Conservation (phyloP, 805 yeast genomes). For the Metschnikowia matae region DNA sequence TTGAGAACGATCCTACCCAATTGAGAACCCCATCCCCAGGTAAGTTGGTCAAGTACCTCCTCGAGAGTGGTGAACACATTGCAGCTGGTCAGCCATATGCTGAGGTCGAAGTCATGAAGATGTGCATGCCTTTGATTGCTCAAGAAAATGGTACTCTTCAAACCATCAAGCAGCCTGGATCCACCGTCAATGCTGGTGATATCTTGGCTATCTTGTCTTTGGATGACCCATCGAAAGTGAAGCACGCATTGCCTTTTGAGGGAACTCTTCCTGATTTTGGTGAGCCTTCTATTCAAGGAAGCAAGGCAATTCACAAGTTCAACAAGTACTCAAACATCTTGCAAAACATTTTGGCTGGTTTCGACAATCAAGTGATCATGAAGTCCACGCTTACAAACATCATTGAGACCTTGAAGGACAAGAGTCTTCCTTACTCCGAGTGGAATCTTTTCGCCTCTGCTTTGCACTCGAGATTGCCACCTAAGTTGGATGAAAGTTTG, state of each 20-base stretch:
- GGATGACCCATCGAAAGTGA: conserved; percentile 96
- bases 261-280: conserved; percentile 92
- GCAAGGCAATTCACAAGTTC: conserved; percentile 78
- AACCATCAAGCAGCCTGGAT: conserved; percentile 94
- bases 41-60: conserved; percentile 87
- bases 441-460: conserved; percentile 88
- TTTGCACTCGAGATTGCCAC: conserved; percentile 84
- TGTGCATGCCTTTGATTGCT: conserved; percentile 97
- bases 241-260: conserved; percentile 92
- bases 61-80: conserved; percentile 94
- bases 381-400: conserved; percentile 71
- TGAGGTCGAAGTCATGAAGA: conserved; percentile 99
- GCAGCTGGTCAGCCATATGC: conserved; percentile 91
- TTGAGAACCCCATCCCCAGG: conserved; percentile 99
- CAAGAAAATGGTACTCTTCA: conserved; percentile 92
- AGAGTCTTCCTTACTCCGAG: conserved; percentile 86
- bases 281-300: conserved; percentile 74
- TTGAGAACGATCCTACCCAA: conserved; percentile 97
- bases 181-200: conserved; percentile 96
- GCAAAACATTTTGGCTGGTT: conserved; percentile 81
- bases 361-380: conserved; percentile 94
- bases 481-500: conserved; percentile 66
- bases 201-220: conserved; percentile 89
- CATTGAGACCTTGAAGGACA: conserved; percentile 69
- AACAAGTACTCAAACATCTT: conserved; percentile 55